Evolutionary conservation across 495 filamentous ascomycete species (phyloP), one percentile per base, ranked within the genome.

Genomic region (Aspergillus mulundensis): DNA sequence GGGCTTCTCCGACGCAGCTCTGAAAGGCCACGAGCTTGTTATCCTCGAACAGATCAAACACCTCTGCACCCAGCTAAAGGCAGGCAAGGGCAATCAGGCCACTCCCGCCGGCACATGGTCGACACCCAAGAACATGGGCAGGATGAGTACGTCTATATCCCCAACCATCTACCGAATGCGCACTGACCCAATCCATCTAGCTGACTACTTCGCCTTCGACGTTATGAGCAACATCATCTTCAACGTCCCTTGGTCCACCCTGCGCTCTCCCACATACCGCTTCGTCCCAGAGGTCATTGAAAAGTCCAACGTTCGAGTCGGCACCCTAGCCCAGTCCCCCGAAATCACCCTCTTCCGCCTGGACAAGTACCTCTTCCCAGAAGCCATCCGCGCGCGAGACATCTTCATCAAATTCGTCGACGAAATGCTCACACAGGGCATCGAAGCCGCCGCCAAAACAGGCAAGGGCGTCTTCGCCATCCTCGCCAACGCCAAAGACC

Each of bases 401-500:
- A n/a, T 56, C 54, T 50, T 53, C 62, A 41, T 23, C 52, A 20
- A 21, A 81, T 77, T 40, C 77, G 19, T 42, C 40, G 7, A 21
- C 77, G 49, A 66, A 77, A n/a, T 77, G 76, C 20, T 57, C 12
- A 53, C 54, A 15, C 12, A 34, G 12, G n/a, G 32, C 16, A 54
- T 62, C 4, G 64, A 55, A n/a, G 54, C 60, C 23, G 23, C 70
- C 72, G 44, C 74, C 77, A 19, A 77, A 72, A 46, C 70, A 72
- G 7, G 8, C 5, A 39, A 81, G 40, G 84, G 85, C 62, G 78
- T 83, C 65, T 85, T 86, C 69, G 79, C 78, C 62, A 73, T 80
- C 57, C 72, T 86, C 30, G 75, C 84, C 42, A 79, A 82, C 43
- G 79, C 83, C 7, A 70, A 66, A 20, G 83, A 87, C 61, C 80